Conservation (phyloP, 306 rosid genomes). For the Albizia julibrissin region DNA sequence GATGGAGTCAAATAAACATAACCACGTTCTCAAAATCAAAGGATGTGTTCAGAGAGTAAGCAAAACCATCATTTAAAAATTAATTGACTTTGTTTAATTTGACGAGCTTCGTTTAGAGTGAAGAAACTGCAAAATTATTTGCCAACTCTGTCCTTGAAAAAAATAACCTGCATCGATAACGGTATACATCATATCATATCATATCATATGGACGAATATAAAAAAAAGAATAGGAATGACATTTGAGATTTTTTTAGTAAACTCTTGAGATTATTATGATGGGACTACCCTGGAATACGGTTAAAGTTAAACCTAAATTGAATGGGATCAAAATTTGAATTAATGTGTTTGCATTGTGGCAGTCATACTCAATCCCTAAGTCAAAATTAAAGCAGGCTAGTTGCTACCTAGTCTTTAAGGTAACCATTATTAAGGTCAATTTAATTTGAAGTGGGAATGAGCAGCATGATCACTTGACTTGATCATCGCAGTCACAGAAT, state of each 20-base stretch:
- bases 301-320: background rate
- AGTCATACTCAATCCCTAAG: slow-evolving; percentile 14
- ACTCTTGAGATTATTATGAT: background rate
- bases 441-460: background rate
- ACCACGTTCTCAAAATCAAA: background rate
- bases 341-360: slow-evolving; percentile 10
- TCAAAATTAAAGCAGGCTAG: background rate
- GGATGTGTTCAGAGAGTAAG: background rate
- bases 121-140: background rate
- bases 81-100: background rate
- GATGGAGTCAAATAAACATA: background rate
- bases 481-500: slow-evolving; percentile 35
- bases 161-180: background rate
- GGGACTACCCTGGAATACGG: background rate
- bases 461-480: slow-evolving; percentile 24
- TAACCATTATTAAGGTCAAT: background rate
- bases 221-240: background rate
- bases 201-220: background rate
- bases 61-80: background rate
- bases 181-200: background rate
- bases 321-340: background rate
- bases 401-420: background rate
- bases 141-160: background rate
- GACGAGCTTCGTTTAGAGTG: background rate
- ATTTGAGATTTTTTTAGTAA: too few species aligned